Evolutionary conservation across 1,284 basidiomycete genomes (phyloP), one percentile per base, ranked within the genome.

Genomic region (Entoloma clypeatum): DNA sequence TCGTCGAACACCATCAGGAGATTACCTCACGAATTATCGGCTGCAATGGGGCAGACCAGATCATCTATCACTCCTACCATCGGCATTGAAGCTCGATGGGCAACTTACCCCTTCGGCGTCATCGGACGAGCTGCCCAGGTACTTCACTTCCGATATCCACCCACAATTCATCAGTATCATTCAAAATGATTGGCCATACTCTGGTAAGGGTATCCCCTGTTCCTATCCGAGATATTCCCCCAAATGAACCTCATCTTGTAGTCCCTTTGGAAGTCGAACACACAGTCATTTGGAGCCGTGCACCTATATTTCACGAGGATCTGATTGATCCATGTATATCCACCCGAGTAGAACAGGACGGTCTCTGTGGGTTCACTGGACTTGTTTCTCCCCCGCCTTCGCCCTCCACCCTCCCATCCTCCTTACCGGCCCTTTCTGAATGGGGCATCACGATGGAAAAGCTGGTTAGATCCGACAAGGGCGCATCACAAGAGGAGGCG

Each of bases 161-260:
- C 52, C 69, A 5, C 65, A 75, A 26, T 67, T 77, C 39, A 67
- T 87, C 49, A 85, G 79, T 54, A 79, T 90, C 47, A 83, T 84
- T 39, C 79, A 71, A 55, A 90, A 90, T 53, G 86, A 88, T 55
- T 90, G 86, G 86, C 86, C 86, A 0, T 90, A 90, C 59, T 87
- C 84, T 18, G 78, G 84, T 84, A 51, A 36, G 50, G 41, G 28
- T 24, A 22, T 3, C n/a, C 24, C 28, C 18, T 38, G 18, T 22
- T 36, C 29, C 23, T 14, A 17, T 11, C 27, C 18, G 19, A 5
- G 23, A 24, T 11, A 21, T 16, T 32, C 18, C 13, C n/a, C n/a
- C n/a, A n/a, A n/a, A n/a, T 22, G 18, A 42, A 8, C 25, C n/a
- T 10, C 5, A 7, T 25, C 9, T 14, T 13, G 4, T 48, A 85